These are phyloP conservation scores for Gaeumannomyces sp. DNA, from an alignment of 2,329 filamentous ascomycete genomes.

Conservation along the genomic window DNA sequence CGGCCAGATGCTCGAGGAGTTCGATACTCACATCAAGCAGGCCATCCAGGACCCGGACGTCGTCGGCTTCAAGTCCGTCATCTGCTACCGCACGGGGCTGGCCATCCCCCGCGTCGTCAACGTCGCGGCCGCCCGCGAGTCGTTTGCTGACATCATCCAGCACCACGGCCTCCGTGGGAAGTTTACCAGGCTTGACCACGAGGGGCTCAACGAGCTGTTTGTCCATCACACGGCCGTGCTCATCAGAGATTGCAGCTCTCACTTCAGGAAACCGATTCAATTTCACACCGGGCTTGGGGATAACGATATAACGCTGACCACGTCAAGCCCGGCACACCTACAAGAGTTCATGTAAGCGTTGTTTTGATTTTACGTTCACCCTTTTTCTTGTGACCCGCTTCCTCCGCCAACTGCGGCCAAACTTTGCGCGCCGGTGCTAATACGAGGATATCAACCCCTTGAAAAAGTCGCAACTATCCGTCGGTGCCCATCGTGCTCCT, in stretches of 20 bases:
- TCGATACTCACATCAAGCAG: constrained; percentile 45
- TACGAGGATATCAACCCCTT: neutral
- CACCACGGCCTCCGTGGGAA: constrained; percentile 23
- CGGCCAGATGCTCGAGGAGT: constrained; percentile 40
- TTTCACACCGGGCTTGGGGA: constrained; percentile 81
- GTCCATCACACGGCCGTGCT: constrained; percentile 58
- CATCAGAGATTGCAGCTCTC: constrained; percentile 39
- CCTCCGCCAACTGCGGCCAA: neutral
- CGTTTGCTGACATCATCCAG: constrained; percentile 30
- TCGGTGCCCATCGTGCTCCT: constrained; percentile 69
- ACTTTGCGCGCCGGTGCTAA: neutral
- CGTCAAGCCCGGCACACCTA: constrained; percentile 68
- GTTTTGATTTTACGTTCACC: neutral
- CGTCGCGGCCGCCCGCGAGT: constrained; percentile 32
- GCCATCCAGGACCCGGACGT: constrained; percentile 61
- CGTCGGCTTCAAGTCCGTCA: constrained; percentile 74
- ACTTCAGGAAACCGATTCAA: constrained; percentile 65
- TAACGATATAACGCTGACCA: constrained; percentile 64
- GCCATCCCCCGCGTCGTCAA: constrained; percentile 45
- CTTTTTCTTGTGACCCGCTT: neutral
- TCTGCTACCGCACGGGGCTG: constrained; percentile 75
- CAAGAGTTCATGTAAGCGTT: constrained; percentile 56
- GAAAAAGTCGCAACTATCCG: constrained; percentile 47
- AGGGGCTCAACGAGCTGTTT: constrained; percentile 62
- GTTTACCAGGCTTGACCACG: constrained; percentile 53